These are phyloP conservation scores for Phytophthora syringae DNA, from an alignment of 352 stramenopile genomes.

Conservation along the genomic window DNA sequence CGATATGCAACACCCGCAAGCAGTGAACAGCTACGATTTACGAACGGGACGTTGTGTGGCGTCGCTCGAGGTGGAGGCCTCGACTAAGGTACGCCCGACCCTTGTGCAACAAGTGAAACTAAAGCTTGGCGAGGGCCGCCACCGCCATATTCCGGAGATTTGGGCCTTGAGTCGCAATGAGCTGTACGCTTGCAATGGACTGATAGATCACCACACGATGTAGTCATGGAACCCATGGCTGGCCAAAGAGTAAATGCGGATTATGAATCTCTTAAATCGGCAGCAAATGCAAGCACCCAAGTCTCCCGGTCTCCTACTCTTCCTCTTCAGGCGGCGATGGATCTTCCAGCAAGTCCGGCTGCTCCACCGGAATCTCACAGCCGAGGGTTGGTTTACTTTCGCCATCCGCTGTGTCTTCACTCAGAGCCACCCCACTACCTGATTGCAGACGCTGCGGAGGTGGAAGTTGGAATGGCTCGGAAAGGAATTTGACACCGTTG, in stretches of 20 bases:
- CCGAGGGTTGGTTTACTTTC: constrained; percentile 51
- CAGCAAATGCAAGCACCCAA: not conserved
- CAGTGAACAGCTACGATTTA: constrained; percentile 44
- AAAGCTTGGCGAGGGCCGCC: constrained; percentile 3
- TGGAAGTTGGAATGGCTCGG: constrained; percentile 63
- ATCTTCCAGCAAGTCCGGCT: constrained; percentile 82
- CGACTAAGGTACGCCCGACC: constrained; percentile 10
- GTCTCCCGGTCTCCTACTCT: constrained; percentile 40
- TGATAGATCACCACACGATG: constrained; percentile 5
- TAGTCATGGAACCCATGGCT: constrained; percentile 6
- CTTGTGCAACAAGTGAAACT: constrained; percentile 52
- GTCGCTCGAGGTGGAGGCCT: constrained; percentile 22
- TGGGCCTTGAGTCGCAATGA: constrained; percentile 50
- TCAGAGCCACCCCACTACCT: constrained; percentile 52
- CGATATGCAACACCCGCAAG: constrained; percentile 13
- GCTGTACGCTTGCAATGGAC: constrained; percentile 41
- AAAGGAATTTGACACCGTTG: constrained; percentile 79
- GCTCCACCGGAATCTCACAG: constrained; percentile 67
- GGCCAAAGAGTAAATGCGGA: constrained; percentile 1
- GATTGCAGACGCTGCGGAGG: constrained; percentile 56
- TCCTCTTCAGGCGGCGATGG: constrained; percentile 70
- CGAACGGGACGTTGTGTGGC: constrained; percentile 26
- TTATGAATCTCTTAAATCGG: constrained; percentile 1
- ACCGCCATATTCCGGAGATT: constrained; percentile 36
- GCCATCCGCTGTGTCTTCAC: constrained; percentile 39